These are phyloP conservation scores for Exserohilum rostratum DNA, from an alignment of 2,329 filamentous ascomycete species.

Conservation along the genomic window DNA sequence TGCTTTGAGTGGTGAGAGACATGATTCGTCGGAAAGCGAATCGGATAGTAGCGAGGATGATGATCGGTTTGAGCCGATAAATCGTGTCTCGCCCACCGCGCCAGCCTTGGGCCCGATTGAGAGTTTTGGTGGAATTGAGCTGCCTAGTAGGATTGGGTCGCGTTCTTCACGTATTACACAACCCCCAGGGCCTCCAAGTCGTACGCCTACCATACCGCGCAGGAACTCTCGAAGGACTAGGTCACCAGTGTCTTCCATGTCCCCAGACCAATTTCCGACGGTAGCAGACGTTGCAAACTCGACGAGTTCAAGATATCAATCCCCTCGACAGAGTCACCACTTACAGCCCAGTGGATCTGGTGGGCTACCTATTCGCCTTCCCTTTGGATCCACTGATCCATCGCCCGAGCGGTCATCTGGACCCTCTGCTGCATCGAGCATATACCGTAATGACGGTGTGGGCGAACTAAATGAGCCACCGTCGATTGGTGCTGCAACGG, in stretches of 20 bases:
- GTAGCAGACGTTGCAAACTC: constrained; percentile 31
- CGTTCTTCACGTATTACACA: constrained; percentile 55
- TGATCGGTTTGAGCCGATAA: constrained; percentile 41
- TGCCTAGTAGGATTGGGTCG: constrained; percentile 69
- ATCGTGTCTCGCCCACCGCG: constrained; percentile 57
- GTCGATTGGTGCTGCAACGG: constrained; percentile 19
- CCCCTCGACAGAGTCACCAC: constrained; percentile 24
- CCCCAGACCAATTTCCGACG: constrained; percentile 38
- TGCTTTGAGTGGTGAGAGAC: constrained; percentile 34
- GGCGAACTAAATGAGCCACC: constrained; percentile 30
- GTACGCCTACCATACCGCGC: constrained; percentile 62
- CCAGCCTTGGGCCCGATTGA: constrained; percentile 67
- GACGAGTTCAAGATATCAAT: constrained; percentile 18
- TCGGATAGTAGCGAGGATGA: constrained; percentile 52
- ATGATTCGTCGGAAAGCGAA: constrained; percentile 53
- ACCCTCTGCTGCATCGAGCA: constrained; percentile 44
- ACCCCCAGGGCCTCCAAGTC: constrained; percentile 28
- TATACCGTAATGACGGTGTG: constrained; percentile 32
- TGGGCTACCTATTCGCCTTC: constrained; percentile 39
- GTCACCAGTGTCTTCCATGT: constrained; percentile 36
- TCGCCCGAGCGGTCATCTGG: constrained; percentile 45
- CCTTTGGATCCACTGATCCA: constrained; percentile 45
- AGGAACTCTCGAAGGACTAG: constrained; percentile 67
- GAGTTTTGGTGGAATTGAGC: constrained; percentile 63
- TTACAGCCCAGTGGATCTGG: constrained; percentile 36